Evolutionary conservation across 78 protist species (phyloP).

Genomic region (Tieghemostelium lacteum): DNA sequence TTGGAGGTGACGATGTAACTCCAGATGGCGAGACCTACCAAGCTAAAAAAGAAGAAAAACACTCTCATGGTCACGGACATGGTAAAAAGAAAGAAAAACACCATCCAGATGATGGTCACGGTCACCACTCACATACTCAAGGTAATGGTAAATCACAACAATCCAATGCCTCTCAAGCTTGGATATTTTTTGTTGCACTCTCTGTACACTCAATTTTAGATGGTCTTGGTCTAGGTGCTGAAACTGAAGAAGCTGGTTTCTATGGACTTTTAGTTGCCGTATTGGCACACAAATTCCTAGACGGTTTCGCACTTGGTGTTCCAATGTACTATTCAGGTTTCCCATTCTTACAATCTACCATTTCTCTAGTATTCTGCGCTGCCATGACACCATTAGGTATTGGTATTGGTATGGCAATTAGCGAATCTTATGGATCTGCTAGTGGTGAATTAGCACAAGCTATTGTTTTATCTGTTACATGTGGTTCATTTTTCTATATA

Average conservation of each 20-base stretch:
- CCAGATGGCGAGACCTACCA: background rate
- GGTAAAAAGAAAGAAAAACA: constrained; percentile 6
- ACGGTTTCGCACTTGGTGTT: constrained; percentile 61
- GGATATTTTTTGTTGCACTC: constrained; percentile 32
- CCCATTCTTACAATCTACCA: background rate
- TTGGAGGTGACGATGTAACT: background rate
- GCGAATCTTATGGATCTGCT: background rate
- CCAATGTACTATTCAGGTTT: constrained; percentile 42
- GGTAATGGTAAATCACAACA: constrained; percentile 7
- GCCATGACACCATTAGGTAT: constrained; percentile 75
- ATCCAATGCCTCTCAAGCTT: constrained; percentile 20
- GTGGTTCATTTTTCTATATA: constrained; percentile 53
- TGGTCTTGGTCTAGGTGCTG: constrained; percentile 66
- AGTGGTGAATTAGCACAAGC: constrained; percentile 22
- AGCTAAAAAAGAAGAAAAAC: background rate
- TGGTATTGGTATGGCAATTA: constrained; percentile 72
- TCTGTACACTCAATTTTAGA: constrained; percentile 54
- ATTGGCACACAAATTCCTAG: constrained; percentile 40
- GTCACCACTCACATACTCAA: background rate
- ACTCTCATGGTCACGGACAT: background rate
- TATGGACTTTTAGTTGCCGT: constrained; percentile 67
- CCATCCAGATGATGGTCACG: background rate
- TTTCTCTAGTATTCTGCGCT: constrained; percentile 23
- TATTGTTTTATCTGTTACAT: constrained; percentile 36
- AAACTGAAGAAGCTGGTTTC: constrained; percentile 21